These are phyloP conservation scores for Zelonia costaricensis DNA, from an alignment of 208 protist genomes.

Conservation along the genomic window DNA sequence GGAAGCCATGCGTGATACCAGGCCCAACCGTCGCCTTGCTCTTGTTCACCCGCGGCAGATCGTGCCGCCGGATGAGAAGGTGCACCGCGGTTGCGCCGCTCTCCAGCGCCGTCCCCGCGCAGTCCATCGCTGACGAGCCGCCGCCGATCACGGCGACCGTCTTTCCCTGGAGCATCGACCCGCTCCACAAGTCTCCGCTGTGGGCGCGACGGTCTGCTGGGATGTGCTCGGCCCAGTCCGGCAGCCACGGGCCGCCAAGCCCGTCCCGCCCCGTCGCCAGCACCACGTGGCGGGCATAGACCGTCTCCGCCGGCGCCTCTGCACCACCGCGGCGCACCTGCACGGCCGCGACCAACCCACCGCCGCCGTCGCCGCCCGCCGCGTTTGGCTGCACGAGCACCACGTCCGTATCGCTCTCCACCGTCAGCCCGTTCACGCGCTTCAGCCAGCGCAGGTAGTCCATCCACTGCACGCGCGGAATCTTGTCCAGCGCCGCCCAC, in stretches of 20 bases:
- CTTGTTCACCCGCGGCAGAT: constrained; percentile 13
- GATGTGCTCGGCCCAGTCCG: constrained; percentile 4
- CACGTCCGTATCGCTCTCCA: constrained; percentile 15
- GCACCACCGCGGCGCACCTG: background rate
- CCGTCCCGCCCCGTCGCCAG: constrained; percentile 11
- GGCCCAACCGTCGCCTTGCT: constrained; percentile 11
- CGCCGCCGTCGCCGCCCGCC: no score
- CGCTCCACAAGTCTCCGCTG: constrained; percentile 12
- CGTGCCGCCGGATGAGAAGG: constrained; percentile 11
- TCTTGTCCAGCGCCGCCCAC: constrained; percentile 19
- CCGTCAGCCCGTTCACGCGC: constrained; percentile 1
- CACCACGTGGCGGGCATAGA: constrained; percentile 17
- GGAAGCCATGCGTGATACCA: constrained; percentile 7
- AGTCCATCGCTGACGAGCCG: constrained; percentile 15
- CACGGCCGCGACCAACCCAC: constrained; percentile 4
- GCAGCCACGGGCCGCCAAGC: constrained; percentile 8
- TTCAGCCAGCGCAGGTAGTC: constrained; percentile 20
- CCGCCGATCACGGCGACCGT: constrained; percentile 18
- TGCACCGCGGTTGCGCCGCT: constrained; percentile 13
- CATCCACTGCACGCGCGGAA: constrained; percentile 16
- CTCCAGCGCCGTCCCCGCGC: constrained; percentile 9
- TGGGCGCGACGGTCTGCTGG: constrained; percentile 8
- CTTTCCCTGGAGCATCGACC: background rate
- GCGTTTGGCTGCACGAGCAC: constrained; percentile 5
- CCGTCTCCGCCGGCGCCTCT: background rate